Conservation (phyloP, 2,329 filamentous ascomycete species). For the Fusarium torulosum region DNA sequence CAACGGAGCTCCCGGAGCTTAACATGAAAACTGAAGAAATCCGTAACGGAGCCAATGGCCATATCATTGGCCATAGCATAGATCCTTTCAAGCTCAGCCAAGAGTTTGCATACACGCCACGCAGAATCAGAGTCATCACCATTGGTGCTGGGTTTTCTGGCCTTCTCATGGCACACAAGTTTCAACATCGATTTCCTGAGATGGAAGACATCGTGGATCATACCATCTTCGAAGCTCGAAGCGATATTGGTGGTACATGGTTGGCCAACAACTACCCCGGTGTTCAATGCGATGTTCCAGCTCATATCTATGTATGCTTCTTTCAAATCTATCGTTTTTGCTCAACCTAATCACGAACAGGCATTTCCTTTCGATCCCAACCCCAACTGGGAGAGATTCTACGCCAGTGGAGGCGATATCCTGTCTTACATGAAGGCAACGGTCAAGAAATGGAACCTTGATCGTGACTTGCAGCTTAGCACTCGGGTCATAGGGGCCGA, state of each 20-base stretch:
- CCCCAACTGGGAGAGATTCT: constrained; percentile 69
- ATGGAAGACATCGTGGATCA: constrained; percentile 46
- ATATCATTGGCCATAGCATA: constrained; percentile 13
- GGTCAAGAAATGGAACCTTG: constrained; percentile 59
- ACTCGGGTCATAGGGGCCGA: constrained; percentile 48
- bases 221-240: constrained; percentile 50
- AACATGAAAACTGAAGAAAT: neutral
- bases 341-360: constrained; percentile 17
- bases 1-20: constrained; percentile 41
- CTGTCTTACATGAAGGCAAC: constrained; percentile 63
- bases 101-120: constrained; percentile 48
- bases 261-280: constrained; percentile 49
- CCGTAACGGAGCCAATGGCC: neutral
- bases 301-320: constrained; percentile 36
- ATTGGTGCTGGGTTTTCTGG: constrained; percentile 53
- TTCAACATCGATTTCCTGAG: constrained; percentile 52
- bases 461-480: constrained; percentile 53
- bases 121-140: constrained; percentile 52
- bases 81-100: constrained; percentile 48
- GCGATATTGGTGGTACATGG: constrained; percentile 53
- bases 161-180: constrained; percentile 53
- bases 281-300: constrained; percentile 41
- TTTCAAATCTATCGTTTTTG: neutral
- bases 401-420: constrained; percentile 69
- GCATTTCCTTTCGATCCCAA: constrained; percentile 68